Percentiles rank a stretch among this genome's conserved stretches.
Evolutionary conservation across 2,329 filamentous ascomycete genomes (phyloP).

Genomic region (Scolecobasidium constrictum): DNA sequence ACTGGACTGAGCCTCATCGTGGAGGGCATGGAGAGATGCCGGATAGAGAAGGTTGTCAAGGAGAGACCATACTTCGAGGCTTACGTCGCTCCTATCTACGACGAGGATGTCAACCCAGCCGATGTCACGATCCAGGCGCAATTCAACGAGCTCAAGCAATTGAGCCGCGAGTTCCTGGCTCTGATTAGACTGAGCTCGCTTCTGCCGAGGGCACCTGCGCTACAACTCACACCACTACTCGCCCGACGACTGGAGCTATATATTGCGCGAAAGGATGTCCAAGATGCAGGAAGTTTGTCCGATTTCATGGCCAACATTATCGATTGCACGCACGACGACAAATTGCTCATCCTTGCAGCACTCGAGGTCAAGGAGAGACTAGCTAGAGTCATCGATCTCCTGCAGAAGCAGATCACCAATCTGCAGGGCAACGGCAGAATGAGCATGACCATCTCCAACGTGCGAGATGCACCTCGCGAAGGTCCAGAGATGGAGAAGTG

Average conservation of each 20-base stretch:
- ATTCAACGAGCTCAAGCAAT: constrained; percentile 71
- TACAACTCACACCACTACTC: constrained; percentile 69
- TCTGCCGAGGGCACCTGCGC: constrained; percentile 57
- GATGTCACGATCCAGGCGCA: constrained; percentile 57
- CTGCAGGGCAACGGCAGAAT: constrained; percentile 85
- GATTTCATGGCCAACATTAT: constrained; percentile 96
- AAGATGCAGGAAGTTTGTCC: constrained; percentile 74
- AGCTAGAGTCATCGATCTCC: constrained; percentile 69
- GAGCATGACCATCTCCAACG: constrained; percentile 54
- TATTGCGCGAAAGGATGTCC: constrained; percentile 70
- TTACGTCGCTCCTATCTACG: constrained; percentile 52
- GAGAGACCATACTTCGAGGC: constrained; percentile 82
- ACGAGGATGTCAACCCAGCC: constrained; percentile 27
- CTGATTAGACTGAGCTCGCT: constrained; percentile 76
- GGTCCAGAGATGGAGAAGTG: constrained; percentile 33
- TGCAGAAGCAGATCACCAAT: constrained; percentile 69
- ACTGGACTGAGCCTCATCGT: constrained; percentile 71
- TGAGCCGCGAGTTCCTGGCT: constrained; percentile 77
- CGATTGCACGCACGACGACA: constrained; percentile 81
- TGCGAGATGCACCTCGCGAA: constrained; percentile 16
- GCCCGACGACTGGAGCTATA: constrained; percentile 78
- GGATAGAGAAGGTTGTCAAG: constrained; percentile 61
- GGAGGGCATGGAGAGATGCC: constrained; percentile 70
- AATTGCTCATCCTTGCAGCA: constrained; percentile 74
- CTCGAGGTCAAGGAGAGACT: constrained; percentile 69